Evolutionary conservation across 2,329 filamentous ascomycete species (phyloP).

Genomic region (Daldinia sp.): DNA sequence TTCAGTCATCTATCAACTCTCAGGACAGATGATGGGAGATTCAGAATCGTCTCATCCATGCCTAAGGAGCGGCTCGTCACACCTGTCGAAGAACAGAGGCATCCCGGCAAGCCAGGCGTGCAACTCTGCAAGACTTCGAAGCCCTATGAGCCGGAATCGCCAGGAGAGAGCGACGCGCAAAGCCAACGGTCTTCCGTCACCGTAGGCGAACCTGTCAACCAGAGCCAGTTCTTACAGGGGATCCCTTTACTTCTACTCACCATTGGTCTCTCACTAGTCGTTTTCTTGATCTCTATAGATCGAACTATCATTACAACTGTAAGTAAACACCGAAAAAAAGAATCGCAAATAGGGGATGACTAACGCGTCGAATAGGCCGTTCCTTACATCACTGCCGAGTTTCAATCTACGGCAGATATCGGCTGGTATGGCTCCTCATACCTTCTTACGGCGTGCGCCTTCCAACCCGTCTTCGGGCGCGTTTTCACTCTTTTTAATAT

Average conservation of each 20-base stretch:
- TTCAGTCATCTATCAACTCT: constrained; percentile 32
- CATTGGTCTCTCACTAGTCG: constrained; percentile 40
- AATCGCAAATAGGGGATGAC: not conserved
- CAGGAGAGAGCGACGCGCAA: constrained; percentile 27
- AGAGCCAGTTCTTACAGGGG: constrained; percentile 29
- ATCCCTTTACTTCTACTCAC: constrained; percentile 36
- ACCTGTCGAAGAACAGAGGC: constrained; percentile 37
- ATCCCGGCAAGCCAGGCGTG: constrained; percentile 36
- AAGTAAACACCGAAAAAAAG: too few relatives aligned
- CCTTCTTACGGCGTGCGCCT: constrained; percentile 48
- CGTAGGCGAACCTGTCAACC: not conserved
- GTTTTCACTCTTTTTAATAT: constrained; percentile 48
- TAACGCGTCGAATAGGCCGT: constrained; percentile 32
- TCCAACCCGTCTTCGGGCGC: constrained; percentile 48
- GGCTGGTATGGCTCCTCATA: constrained; percentile 48
- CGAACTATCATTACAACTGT: constrained; percentile 43
- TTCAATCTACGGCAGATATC: constrained; percentile 45
- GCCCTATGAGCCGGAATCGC: constrained; percentile 31
- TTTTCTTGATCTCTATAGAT: constrained; percentile 43
- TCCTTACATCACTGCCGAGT: constrained; percentile 47
- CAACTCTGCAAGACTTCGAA: constrained; percentile 9
- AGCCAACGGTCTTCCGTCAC: constrained; percentile 17
- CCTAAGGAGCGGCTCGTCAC: constrained; percentile 23
- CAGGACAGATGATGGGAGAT: constrained; percentile 15
- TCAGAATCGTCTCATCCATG: constrained; percentile 4